Conservation (phyloP, 1,139 yeast genomes). For the Taphrina deformans region DNA sequence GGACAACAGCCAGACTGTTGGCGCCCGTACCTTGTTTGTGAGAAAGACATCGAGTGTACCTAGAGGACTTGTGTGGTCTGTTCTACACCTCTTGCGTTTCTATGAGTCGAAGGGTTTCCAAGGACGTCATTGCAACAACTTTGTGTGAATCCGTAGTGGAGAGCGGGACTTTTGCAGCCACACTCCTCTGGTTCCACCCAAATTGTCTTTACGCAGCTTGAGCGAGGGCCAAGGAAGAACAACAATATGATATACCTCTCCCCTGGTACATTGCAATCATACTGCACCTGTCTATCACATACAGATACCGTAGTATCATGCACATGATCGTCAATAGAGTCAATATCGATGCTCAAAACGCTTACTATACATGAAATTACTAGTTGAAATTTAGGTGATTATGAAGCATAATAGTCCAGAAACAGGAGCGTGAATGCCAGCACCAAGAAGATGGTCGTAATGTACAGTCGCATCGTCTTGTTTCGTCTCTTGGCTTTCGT, state of each 20-base stretch:
- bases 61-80: not conserved
- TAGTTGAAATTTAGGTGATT: not conserved
- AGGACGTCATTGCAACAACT: not conserved
- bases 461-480: constrained; percentile 18
- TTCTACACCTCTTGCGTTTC: not conserved
- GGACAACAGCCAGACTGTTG: not conserved
- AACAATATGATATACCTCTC: too few relatives aligned
- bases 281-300: too few relatives aligned
- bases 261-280: too few relatives aligned
- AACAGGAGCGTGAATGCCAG: constrained; percentile 32
- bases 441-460: constrained; percentile 30
- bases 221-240: too few relatives aligned
- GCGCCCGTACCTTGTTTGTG: not conserved
- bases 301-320: too few relatives aligned
- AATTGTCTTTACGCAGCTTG: too few relatives aligned
- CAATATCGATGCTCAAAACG: too few relatives aligned
- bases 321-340: too few relatives aligned
- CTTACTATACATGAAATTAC: not conserved
- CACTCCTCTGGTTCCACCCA: too few relatives aligned
- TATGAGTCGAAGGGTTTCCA: too few relatives aligned
- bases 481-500: constrained; percentile 69
- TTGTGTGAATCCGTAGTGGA: not conserved
- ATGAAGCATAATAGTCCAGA: constrained; percentile 34
- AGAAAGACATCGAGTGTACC: not conserved
- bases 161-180: constrained; percentile 1